Evolutionary conservation across 257 asterid genomes (phyloP).

Genomic region (Solanum etuberosum): DNA sequence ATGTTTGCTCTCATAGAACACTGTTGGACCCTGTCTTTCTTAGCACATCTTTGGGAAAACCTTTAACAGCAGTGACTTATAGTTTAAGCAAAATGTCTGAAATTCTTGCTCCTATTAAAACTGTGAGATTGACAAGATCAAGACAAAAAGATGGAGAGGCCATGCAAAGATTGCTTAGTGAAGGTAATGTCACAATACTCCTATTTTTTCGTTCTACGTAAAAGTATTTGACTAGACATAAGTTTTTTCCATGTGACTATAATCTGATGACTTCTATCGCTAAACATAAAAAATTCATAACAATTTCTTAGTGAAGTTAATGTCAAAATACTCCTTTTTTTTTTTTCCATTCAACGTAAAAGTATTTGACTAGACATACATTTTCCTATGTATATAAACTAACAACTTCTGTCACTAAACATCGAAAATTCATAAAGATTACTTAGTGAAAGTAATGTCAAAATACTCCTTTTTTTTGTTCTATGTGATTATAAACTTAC

Average conservation of each 20-base stretch:
- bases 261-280: neutral
- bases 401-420: too few species aligned
- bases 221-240: neutral
- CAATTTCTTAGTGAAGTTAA: neutral
- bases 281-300: too few species aligned
- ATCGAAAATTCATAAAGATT: too few species aligned
- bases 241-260: too few species aligned
- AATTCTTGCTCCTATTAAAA: slow-evolving; percentile 56
- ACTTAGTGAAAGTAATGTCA: too few species aligned
- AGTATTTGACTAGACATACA: too few species aligned
- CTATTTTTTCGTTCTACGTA: neutral
- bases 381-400: too few species aligned
- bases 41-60: slow-evolving; percentile 32
- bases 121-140: slow-evolving; percentile 58
- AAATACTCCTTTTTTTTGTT: too few species aligned
- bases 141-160: slow-evolving; percentile 40
- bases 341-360: too few species aligned
- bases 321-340: neutral
- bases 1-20: slow-evolving; percentile 80
- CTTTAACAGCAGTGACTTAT: slow-evolving; percentile 80
- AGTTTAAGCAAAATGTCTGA: slow-evolving; percentile 86
- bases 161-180: slow-evolving; percentile 42
- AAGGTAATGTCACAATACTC: neutral
- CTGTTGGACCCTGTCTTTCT: slow-evolving; percentile 78
- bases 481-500: too few species aligned